Evolutionary conservation across 1,284 basidiomycete species (phyloP).

Genomic region (Fistulina hepatica): DNA sequence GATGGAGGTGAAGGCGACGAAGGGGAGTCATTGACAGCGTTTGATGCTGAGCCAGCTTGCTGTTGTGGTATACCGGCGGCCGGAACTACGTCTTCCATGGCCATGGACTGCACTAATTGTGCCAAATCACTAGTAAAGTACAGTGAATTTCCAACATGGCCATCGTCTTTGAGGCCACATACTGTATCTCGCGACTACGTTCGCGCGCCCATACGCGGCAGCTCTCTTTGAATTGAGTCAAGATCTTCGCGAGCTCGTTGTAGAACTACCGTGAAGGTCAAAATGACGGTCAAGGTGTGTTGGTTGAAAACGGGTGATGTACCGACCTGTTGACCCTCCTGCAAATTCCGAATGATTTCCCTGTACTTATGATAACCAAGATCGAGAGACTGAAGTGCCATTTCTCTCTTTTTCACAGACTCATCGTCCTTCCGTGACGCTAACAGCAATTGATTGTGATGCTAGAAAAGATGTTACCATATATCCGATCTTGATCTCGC

Average conservation of each 20-base stretch:
- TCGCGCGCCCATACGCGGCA: constrained; percentile 66
- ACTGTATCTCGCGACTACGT: constrained; percentile 57
- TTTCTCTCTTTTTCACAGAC: constrained; percentile 73
- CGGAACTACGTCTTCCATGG: constrained; percentile 4
- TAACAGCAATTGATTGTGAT: constrained; percentile 67
- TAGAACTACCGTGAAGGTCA: constrained; percentile 84
- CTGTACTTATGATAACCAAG: constrained; percentile 82
- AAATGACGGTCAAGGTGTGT: neutral
- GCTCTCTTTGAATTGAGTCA: constrained; percentile 63
- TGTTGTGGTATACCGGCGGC: neutral
- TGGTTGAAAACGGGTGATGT: neutral
- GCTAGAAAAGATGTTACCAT: constrained; percentile 30
- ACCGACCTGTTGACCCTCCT: constrained; percentile 76
- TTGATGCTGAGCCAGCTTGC: too few relatives aligned
- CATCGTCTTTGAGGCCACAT: constrained; percentile 15
- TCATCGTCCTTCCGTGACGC: constrained; percentile 73
- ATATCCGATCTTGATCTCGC: constrained; percentile 35
- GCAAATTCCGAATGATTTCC: constrained; percentile 76
- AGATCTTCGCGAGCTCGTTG: constrained; percentile 63
- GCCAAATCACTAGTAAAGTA: constrained; percentile 26
- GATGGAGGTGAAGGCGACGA: too few relatives aligned
- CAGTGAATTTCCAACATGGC: constrained; percentile 1
- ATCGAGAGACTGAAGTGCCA: constrained; percentile 80
- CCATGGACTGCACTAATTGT: constrained; percentile 24
- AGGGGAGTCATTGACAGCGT: too few relatives aligned